Conservation (phyloP, 805 yeast species). For the Saccharomycopsis oosterbeekiorum region DNA sequence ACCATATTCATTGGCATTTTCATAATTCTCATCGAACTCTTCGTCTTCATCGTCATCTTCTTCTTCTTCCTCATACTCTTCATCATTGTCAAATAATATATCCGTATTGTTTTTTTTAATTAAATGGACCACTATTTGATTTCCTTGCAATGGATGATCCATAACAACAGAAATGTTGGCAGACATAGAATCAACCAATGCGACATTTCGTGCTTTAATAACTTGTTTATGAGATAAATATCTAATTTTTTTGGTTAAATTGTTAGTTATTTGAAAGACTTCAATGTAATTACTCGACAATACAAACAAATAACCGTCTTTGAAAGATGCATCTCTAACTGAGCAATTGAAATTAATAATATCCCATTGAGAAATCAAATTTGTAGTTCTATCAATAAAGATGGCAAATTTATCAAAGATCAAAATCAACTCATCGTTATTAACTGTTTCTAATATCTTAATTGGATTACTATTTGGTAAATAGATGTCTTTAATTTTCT, state of each 20-base stretch:
- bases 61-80: conserved; percentile 4
- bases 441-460: conserved; percentile 11
- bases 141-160: conserved; percentile 18
- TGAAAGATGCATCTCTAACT: conserved; percentile 17
- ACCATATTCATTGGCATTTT: not conserved
- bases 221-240: conserved; percentile 15
- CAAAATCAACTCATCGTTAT: conserved; percentile 11
- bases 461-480: conserved; percentile 12
- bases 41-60: conserved; percentile 1
- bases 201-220: conserved; percentile 12
- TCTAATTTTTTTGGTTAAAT: conserved; percentile 2
- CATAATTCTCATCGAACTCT: not conserved
- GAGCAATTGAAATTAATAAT: conserved; percentile 14
- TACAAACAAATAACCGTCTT: conserved; percentile 11
- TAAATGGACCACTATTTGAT: conserved; percentile 18
- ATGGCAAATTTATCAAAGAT: conserved; percentile 13
- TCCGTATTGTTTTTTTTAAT: conserved; percentile 5
- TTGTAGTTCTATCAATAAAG: conserved; percentile 10
- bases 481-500: conserved; percentile 10
- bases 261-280: conserved; percentile 10
- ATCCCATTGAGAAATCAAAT: conserved; percentile 15
- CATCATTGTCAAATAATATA: not conserved
- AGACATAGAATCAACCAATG: conserved; percentile 14
- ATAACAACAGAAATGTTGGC: conserved; percentile 14
- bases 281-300: conserved; percentile 12